Evolutionary conservation across 148 eudicot genomes (phyloP).

Genomic region (Rhododendron ovatum): DNA sequence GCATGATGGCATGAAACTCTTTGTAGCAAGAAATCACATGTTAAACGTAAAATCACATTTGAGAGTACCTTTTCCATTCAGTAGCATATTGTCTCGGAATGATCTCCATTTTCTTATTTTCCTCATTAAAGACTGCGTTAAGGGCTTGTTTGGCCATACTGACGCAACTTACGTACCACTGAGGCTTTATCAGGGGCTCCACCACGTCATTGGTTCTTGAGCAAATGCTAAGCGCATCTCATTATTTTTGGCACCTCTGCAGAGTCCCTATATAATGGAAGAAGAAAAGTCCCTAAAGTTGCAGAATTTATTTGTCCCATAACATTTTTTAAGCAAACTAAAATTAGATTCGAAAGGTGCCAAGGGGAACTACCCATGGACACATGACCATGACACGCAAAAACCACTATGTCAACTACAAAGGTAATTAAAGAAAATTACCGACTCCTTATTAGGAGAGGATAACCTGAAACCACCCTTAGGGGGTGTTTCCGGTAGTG

Average conservation of each 20-base stretch:
- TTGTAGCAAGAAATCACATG: neutral
- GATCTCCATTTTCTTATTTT: conserved; percentile 64
- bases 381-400: neutral
- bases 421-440: neutral
- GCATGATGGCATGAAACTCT: neutral
- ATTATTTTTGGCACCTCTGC: conserved; percentile 61
- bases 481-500: too few species aligned
- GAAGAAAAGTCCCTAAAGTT: neutral
- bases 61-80: conserved; percentile 84
- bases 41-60: neutral
- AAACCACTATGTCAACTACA: neutral
- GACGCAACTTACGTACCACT: conserved; percentile 87
- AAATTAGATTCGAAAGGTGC: neutral
- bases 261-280: conserved; percentile 56
- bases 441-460: neutral
- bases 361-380: neutral
- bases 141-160: conserved; percentile 83
- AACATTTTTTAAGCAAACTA: neutral
- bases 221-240: conserved; percentile 93
- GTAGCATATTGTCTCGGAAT: conserved; percentile 83
- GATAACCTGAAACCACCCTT: neutral
- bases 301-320: neutral
- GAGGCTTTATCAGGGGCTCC: conserved; percentile 93
- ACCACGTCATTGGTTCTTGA: conserved; percentile 87
- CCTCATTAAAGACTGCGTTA: conserved; percentile 61